phyloP scores from a whole-genome alignment of 1,139 yeast species.

The Zygosaccharomyces pseudobailii region DNA sequence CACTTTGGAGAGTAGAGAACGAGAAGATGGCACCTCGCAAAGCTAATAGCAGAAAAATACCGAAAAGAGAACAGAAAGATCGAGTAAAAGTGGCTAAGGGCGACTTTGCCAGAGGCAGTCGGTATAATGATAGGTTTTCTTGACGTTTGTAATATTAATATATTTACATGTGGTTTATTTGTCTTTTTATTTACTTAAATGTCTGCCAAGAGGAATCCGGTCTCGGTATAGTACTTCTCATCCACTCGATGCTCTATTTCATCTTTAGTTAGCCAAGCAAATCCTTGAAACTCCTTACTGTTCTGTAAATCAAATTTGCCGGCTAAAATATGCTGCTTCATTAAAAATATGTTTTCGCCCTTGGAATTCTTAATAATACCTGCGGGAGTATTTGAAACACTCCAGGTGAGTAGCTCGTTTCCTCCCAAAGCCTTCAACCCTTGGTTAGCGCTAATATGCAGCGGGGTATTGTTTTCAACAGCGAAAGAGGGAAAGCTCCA shows the following conservation, averaged over 20 bases:
- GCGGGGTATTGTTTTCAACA: constrained; percentile 40
- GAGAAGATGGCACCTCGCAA: constrained; percentile 1
- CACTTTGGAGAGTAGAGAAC: constrained; percentile 15
- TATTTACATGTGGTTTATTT: constrained; percentile 10
- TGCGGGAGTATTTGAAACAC: constrained; percentile 84
- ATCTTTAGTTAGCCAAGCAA: constrained; percentile 80
- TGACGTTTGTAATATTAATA: constrained; percentile 7
- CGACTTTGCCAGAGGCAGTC: constrained; percentile 4
- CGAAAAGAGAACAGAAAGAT: constrained; percentile 3
- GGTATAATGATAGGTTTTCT: constrained; percentile 8
- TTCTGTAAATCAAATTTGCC: constrained; percentile 64
- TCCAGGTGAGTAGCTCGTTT: constrained; percentile 72
- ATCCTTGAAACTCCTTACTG: constrained; percentile 40
- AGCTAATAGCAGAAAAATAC: constrained; percentile 3
- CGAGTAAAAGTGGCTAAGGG: constrained; percentile 6
- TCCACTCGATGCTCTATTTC: constrained; percentile 61
- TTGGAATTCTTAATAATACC: constrained; percentile 48
- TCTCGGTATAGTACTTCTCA: constrained; percentile 49
- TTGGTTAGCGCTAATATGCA: constrained; percentile 70
- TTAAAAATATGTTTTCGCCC: constrained; percentile 46
- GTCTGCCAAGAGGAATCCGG: constrained; percentile 45
- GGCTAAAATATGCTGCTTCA: constrained; percentile 87
- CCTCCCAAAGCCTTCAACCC: constrained; percentile 76
- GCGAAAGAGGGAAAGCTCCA: constrained; percentile 81
- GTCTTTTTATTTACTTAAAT: constrained; percentile 10